Conservation (phyloP, 73 alveolate genomes). For the Halteria grandinella region DNA sequence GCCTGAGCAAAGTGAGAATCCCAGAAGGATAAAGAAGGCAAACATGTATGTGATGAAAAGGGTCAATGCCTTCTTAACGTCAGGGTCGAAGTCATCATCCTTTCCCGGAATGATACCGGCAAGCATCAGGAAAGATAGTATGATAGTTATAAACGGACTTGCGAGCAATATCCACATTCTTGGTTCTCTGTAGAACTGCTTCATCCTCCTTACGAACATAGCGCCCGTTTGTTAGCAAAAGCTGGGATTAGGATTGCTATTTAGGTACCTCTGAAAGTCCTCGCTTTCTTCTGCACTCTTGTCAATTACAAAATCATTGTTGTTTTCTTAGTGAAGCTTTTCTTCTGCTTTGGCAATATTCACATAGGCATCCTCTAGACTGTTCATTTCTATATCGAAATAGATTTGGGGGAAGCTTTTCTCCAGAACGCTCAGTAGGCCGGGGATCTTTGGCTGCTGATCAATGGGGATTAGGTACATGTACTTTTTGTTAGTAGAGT, state of each 20-base stretch:
- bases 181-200: constrained; percentile 40
- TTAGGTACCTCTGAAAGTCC: no score
- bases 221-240: constrained; percentile 29
- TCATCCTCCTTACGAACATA: constrained; percentile 7
- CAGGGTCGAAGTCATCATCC: constrained; percentile 10
- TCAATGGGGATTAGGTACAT: constrained; percentile 44
- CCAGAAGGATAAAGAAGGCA: constrained; percentile 25
- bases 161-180: constrained; percentile 35
- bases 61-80: not conserved
- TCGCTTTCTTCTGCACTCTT: not conserved
- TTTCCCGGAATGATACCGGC: constrained; percentile 20
- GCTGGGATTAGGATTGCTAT: no score
- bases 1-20: constrained; percentile 40
- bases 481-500: constrained; percentile 26
- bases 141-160: constrained; percentile 29
- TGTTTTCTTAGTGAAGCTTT: constrained; percentile 1
- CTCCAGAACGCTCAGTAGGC: constrained; percentile 8
- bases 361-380: constrained; percentile 59
- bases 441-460: constrained; percentile 7
- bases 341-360: constrained; percentile 59
- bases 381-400: constrained; percentile 44
- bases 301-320: not conserved
- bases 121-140: constrained; percentile 15
- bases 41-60: constrained; percentile 3
- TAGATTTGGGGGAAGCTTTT: not conserved